Base-by-base conservation (phyloP, 1,284 basidiomycete genomes). In the Pisolithus thermaeus region DNA sequence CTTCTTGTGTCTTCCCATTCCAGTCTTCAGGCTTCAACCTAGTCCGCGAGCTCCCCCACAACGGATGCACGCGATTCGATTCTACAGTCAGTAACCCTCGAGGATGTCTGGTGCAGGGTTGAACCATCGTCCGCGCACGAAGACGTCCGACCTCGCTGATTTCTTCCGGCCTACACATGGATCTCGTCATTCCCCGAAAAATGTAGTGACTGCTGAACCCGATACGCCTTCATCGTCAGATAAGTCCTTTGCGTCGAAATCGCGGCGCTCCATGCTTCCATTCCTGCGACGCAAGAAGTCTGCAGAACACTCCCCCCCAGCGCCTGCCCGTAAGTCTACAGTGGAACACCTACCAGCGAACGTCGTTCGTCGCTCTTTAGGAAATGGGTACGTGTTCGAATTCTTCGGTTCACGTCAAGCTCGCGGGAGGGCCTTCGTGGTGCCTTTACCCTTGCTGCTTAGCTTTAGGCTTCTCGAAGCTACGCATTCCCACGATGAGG, bases 101-200 rank as follows among this genome's bases (percentile, higher is more conserved):
- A 36, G 30, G 44, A 67, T 67, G 65, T 54, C 58, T 47, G 25
- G 50, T 41, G 56, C 58, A 37, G 64, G 61, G 28, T 70, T 76
- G 32, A 60, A 70, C 23, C 70, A 66, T 56, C 73, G 75, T 54
- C 61, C 71, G 32, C 72, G 74, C 37, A 66, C 68, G 38, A 79
- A 72, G 61, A 72, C 74, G 7, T 68, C 77, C 16, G 78, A 80
- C 53, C 56, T 80, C 28, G 67, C 78, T 27, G 78, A 79, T 20
- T 72, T 80, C 58, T 77, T 81, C 65, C 75, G 77, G 41, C 59
- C 69, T 52, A 60, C 65, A 7, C 60, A 69, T 53, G 59, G 60
- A 36, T 61, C 67, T 50, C 63, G 68, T 35, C 63, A 65, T 35
- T 49, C 59, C 55, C 56, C 56, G 58, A 68, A 56, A 55, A 61